Conservation (phyloP, 2,329 filamentous ascomycete genomes). For the Esteya vermicola region DNA sequence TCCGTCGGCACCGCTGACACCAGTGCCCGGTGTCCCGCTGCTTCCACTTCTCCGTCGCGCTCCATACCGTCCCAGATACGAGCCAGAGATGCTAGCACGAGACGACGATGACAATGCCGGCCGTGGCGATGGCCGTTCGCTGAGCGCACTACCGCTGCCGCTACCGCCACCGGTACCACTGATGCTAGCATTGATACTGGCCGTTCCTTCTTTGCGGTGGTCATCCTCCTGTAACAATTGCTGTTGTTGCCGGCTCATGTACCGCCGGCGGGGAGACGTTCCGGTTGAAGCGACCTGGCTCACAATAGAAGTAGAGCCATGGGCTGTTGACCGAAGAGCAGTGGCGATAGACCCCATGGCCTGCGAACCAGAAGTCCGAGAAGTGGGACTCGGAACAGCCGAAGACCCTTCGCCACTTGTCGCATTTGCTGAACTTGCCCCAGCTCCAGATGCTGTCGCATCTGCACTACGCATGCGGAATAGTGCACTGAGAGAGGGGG, state of each 20-base stretch:
- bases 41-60: background rate
- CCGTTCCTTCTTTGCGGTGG: background rate
- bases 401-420: background rate
- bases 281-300: background rate
- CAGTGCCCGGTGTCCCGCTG: conserved; percentile 19
- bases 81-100: conserved; percentile 29
- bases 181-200: background rate
- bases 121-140: conserved; percentile 22
- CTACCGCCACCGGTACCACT: too few relatives aligned
- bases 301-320: background rate
- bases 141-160: too few relatives aligned
- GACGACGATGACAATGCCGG: conserved; percentile 19
- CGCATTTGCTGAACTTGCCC: too few relatives aligned
- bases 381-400: conserved; percentile 15
- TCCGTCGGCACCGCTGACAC: conserved; percentile 22
- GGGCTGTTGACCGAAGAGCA: background rate
- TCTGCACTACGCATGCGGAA: conserved; percentile 27
- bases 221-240: background rate
- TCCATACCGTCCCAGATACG: conserved; percentile 14
- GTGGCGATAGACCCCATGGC: conserved; percentile 17
- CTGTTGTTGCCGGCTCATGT: conserved; percentile 7
- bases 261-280: conserved; percentile 7
- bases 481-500: conserved; percentile 50
- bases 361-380: too few relatives aligned
- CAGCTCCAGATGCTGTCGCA: too few relatives aligned